Conservation (phyloP, 495 filamentous ascomycete genomes). For the Aspergillus conjunctus region DNA sequence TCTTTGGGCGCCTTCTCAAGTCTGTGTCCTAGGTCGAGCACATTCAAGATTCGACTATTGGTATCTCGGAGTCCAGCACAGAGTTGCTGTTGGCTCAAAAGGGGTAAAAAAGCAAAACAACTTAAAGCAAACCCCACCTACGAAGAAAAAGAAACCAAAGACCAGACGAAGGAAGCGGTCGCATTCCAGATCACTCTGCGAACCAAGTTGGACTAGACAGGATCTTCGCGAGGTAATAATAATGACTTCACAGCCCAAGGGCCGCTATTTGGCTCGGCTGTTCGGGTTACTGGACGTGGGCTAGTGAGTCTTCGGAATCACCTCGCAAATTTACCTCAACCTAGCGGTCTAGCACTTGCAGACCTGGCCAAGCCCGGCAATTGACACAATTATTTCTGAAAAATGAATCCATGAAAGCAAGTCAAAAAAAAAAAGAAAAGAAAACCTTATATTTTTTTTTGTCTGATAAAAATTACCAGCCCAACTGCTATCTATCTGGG, state of each 20-base stretch:
- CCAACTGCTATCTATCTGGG: slow-evolving; percentile 12
- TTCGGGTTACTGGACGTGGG: slow-evolving; percentile 7
- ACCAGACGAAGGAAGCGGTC: neutral
- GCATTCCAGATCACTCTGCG: slow-evolving; percentile 10
- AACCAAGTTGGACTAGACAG: slow-evolving; percentile 5
- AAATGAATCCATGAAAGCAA: too few relatives aligned
- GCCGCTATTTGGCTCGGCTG: slow-evolving; percentile 8
- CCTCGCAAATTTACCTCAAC: neutral
- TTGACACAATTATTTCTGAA: neutral
- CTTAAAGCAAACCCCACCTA: slow-evolving; percentile 4
- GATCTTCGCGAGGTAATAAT: neutral
- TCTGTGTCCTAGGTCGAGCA: slow-evolving; percentile 16
- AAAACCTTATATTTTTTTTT: neutral
- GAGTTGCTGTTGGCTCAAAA: neutral
- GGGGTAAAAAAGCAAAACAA: neutral
- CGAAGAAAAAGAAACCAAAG: slow-evolving; percentile 3
- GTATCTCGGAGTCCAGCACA: neutral
- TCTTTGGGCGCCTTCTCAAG: slow-evolving; percentile 20
- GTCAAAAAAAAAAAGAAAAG: too few relatives aligned
- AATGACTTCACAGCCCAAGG: neutral
- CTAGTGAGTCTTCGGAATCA: slow-evolving; percentile 2
- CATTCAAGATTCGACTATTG: neutral
- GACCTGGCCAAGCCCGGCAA: neutral
- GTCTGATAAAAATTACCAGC: neutral
- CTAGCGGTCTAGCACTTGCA: neutral